Evolutionary conservation across 345 rosid species (phyloP), one percentile per base, ranked within the genome.

Genomic region (Populus alba): DNA sequence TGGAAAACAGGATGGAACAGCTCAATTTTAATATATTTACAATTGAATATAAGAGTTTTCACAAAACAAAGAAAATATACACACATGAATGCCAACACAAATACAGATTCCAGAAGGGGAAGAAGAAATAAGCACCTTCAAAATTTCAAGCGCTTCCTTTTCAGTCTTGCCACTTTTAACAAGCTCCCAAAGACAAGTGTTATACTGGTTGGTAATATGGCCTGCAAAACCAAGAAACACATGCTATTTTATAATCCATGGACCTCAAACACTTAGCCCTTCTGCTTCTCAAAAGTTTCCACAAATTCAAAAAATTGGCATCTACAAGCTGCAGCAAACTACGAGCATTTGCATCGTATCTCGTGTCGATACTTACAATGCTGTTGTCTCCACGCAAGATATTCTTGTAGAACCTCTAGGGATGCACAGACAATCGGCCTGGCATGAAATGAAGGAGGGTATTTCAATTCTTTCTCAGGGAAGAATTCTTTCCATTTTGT

Each of bases 321-420:
- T 9, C 2, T 18, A 47, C 55, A 68, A 23, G 10, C 35, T 20
- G 16, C 37, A 77, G 43, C 29, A 1, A 33, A 8, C n/a, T 57
- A 43, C 47, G 55, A 16, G 53, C 33, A 23, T 41, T 68, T 66
- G 20, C 43, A 5, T 18, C 39, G 10, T 45, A 61, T 23, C 12
- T 49, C 3, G n/a, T 49, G 22, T 12, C 17, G 41, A 70, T 20
- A 81, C 97, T 86, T 80, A 95, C 99, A 95, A 49, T 91, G 93
- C 65, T 79, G 86, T 77, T 93, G 98, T 87, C 94, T 95, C 99
- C 99, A 95, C 11, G 90, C 87, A 66, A 95, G 91, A 86, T 89
- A 93, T 35, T 86, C 75, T 86, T 91, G 98, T 81, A 95, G 90
- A 87, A 93, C 91, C 62, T 91, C 97, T n/a, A 84, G 23, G 1